phyloP scores from a whole-genome alignment of 208 protist species.

The Acanthamoeba triangularis region DNA sequence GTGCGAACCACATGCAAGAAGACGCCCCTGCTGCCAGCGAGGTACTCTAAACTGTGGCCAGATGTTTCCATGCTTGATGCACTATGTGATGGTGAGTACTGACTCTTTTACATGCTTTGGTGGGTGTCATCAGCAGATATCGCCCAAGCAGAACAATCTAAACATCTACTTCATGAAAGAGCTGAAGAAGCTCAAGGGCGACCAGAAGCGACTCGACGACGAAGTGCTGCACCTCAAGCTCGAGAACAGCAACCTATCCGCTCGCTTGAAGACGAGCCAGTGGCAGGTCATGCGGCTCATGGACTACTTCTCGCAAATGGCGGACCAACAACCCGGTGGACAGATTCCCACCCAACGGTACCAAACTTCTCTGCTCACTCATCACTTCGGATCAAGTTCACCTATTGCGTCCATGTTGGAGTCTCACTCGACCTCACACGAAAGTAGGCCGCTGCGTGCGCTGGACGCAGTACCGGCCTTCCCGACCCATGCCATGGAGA shows the following conservation, averaged over 20 bases:
- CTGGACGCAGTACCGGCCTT: conserved; percentile 14
- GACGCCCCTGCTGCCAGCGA: neutral
- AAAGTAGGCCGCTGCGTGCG: conserved; percentile 19
- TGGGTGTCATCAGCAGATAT: neutral
- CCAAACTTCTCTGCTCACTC: neutral
- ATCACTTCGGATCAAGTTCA: too few species aligned
- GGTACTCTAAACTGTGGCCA: neutral
- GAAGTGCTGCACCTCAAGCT: conserved; percentile 77
- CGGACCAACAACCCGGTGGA: neutral
- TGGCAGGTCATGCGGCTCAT: conserved; percentile 75
- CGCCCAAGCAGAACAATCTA: conserved; percentile 67
- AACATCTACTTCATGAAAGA: conserved; percentile 78
- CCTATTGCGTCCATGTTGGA: neutral
- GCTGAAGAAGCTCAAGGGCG: conserved; percentile 70
- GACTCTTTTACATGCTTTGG: neutral
- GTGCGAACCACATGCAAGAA: neutral
- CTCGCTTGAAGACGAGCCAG: conserved; percentile 69
- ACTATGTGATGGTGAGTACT: neutral
- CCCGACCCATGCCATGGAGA: neutral
- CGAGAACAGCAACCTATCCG: conserved; percentile 70
- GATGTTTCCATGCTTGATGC: too few species aligned
- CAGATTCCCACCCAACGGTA: conserved; percentile 42
- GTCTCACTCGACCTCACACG: neutral
- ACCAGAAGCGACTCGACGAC: conserved; percentile 73
- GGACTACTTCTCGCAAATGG: conserved; percentile 70